phyloP scores from a whole-genome alignment of 306 rosid species.

The Dalbergia cultrata region DNA sequence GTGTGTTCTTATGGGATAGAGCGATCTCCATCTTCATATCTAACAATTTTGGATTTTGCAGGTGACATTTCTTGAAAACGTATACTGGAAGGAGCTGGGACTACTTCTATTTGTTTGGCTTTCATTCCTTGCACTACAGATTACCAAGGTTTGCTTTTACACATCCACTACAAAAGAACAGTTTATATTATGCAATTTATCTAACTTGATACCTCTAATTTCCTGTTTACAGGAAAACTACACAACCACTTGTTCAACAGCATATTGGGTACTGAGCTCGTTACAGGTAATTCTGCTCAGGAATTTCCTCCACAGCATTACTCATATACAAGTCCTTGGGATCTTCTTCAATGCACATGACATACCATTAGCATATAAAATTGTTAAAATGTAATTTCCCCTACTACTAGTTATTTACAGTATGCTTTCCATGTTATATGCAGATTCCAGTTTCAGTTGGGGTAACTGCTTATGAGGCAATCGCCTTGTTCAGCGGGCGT shows the following conservation, averaged over 20 bases:
- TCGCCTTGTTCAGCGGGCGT: slow-evolving; percentile 73
- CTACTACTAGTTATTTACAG: too few relatives aligned
- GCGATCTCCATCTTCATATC: slow-evolving; percentile 41
- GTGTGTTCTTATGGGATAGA: neutral
- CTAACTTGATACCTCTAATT: slow-evolving; percentile 34
- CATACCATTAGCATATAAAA: neutral
- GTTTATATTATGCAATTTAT: slow-evolving; percentile 25
- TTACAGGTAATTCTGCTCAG: slow-evolving; percentile 73
- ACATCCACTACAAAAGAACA: slow-evolving; percentile 6
- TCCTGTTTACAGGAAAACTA: slow-evolving; percentile 55
- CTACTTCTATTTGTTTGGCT: slow-evolving; percentile 91
- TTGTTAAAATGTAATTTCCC: too few relatives aligned
- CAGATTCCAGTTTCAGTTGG: slow-evolving; percentile 87
- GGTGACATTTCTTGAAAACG: slow-evolving; percentile 72
- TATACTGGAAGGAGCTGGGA: slow-evolving; percentile 89
- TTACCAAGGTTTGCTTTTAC: slow-evolving; percentile 70
- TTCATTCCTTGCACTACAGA: slow-evolving; percentile 80
- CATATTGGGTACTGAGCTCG: slow-evolving; percentile 79
- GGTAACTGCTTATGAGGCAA: slow-evolving; percentile 78
- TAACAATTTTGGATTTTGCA: slow-evolving; percentile 55
- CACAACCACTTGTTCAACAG: slow-evolving; percentile 69
- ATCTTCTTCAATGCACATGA: slow-evolving; percentile 14
- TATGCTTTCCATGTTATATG: slow-evolving; percentile 33
- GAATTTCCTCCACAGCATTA: slow-evolving; percentile 22
- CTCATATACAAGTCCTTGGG: slow-evolving; percentile 1